These are phyloP conservation scores for Coniella lustricola DNA, from an alignment of 2,329 filamentous ascomycete species.

Conservation along the genomic window DNA sequence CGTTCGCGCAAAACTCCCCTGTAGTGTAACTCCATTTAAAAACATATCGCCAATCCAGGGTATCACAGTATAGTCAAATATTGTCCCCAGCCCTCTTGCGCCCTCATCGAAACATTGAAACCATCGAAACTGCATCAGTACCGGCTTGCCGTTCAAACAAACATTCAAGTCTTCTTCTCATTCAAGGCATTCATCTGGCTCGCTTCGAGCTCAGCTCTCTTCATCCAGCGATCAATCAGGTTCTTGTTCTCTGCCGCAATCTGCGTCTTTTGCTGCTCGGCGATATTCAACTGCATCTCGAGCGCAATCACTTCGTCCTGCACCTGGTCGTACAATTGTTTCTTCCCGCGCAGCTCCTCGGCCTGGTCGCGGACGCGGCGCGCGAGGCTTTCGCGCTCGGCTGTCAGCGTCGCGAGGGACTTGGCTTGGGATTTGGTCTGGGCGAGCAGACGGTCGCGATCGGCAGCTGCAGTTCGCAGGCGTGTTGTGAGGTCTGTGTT, in stretches of 20 bases:
- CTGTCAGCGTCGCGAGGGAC: conserved; percentile 54
- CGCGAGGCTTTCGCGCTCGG: conserved; percentile 54
- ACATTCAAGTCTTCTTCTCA: conserved; percentile 28
- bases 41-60: background rate
- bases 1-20: too few relatives aligned
- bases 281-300: conserved; percentile 80
- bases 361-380: conserved; percentile 71
- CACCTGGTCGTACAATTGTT: conserved; percentile 75
- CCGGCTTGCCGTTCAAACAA: too few relatives aligned
- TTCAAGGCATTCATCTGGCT: conserved; percentile 74
- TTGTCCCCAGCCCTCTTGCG: background rate
- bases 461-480: conserved; percentile 54
- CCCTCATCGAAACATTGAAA: too few relatives aligned
- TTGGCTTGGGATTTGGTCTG: conserved; percentile 53
- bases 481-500: conserved; percentile 61
- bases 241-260: conserved; percentile 80
- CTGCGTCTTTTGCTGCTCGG: conserved; percentile 66
- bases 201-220: conserved; percentile 75
- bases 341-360: conserved; percentile 78
- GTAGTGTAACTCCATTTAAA: background rate
- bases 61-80: conserved; percentile 5
- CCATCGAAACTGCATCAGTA: too few relatives aligned
- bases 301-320: conserved; percentile 90
- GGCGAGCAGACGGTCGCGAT: conserved; percentile 52
- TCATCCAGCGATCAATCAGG: conserved; percentile 87